Conservation (phyloP, 768 basidiomycete genomes). For the Filobasidium floriforme region DNA sequence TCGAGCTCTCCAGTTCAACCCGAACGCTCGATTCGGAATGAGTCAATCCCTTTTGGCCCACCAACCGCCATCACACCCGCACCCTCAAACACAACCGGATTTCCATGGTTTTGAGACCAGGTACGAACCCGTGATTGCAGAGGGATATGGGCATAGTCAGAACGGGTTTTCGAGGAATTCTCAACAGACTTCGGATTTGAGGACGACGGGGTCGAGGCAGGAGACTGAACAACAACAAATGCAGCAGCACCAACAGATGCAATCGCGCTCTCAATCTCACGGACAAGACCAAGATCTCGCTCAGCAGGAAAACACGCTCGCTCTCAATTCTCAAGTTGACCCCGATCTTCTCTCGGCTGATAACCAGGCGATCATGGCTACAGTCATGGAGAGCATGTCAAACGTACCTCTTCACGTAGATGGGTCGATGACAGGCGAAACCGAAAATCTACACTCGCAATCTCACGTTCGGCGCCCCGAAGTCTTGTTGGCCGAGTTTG, state of each 20-base stretch:
- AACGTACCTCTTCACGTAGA: too few relatives aligned
- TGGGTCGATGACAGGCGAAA: neutral
- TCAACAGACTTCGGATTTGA: constrained; percentile 3
- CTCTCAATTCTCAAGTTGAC: neutral
- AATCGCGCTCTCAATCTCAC: too few relatives aligned
- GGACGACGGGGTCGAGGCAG: neutral
- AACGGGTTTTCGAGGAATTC: neutral
- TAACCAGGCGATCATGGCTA: neutral
- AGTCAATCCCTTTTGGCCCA: neutral
- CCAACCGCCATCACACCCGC: neutral
- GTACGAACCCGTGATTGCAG: neutral
- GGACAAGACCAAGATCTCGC: neutral
- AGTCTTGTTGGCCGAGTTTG: neutral
- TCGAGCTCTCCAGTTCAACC: neutral
- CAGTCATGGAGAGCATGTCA: neutral
- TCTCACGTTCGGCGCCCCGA: neutral
- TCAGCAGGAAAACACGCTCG: neutral
- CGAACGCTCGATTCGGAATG: neutral
- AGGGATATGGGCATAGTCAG: neutral
- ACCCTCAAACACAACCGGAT: neutral
- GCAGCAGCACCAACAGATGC: too few relatives aligned
- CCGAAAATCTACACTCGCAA: neutral
- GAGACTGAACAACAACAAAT: neutral
- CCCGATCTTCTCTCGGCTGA: neutral
- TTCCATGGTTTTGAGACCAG: neutral